Percentiles rank a stretch among this genome's conserved stretches.
These are phyloP conservation scores for Xylariales sp. DNA, from an alignment of 2,329 filamentous ascomycete genomes.

Conservation along the genomic window DNA sequence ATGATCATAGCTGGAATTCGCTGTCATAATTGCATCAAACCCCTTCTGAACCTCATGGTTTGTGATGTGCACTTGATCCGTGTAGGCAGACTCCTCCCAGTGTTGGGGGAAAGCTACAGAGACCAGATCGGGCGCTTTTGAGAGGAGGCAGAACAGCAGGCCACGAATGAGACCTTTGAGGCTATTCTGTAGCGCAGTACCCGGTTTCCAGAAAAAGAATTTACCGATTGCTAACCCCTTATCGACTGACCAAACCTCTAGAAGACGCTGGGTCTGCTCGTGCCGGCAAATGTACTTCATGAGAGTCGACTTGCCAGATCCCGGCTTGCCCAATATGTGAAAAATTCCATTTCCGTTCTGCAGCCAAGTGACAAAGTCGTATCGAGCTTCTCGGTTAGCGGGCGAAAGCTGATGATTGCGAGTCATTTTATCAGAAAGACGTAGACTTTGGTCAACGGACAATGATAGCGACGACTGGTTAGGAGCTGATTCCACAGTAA, in stretches of 20 bases:
- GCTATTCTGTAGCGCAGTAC: conserved; percentile 2
- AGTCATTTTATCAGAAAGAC: no score
- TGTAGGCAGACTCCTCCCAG: no score
- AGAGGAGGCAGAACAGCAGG: not conserved
- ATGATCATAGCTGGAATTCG: not conserved
- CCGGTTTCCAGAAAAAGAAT: conserved; percentile 9
- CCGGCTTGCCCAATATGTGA: conserved; percentile 9
- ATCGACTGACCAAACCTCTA: conserved; percentile 5
- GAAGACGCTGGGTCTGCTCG: not conserved
- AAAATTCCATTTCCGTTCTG: conserved; percentile 6
- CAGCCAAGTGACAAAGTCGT: conserved; percentile 8
- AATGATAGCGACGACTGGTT: no score
- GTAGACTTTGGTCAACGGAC: no score
- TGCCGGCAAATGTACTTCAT: conserved; percentile 10
- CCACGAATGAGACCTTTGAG: conserved; percentile 1
- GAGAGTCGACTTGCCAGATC: conserved; percentile 4
- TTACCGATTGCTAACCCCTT: conserved; percentile 4
- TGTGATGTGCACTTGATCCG: not conserved
- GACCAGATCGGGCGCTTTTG: not conserved
- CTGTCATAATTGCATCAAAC: not conserved
- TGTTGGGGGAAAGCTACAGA: not conserved
- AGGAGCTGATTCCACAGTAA: no score
- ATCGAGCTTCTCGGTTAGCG: no score
- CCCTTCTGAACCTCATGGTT: not conserved
- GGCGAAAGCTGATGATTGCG: no score